Evolutionary conservation across 176 grass and related monocot species (phyloP), one percentile per base, ranked within the genome.

Genomic region (Eragrostis curvula): DNA sequence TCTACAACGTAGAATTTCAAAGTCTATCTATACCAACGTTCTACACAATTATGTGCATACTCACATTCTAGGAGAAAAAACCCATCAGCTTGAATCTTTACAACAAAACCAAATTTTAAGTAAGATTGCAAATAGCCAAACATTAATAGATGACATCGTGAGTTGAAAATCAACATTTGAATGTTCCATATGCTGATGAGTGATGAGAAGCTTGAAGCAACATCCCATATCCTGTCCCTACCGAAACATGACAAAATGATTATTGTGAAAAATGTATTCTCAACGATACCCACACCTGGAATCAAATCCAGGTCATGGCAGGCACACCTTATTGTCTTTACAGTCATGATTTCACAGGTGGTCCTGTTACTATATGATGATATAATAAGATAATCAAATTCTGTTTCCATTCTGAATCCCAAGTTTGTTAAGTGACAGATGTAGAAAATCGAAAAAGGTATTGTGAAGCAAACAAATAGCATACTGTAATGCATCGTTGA

Each of bases 371-470:
- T 47, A 39, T 74, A 32, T 29, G 15, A 66, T 73, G 44, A 36
- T 36, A 86, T 53, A 46, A 56, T 43, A 53, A 79, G 6, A 67
- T 36, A 16, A 49, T 60, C 17, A 75, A 70, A 82, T 75, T 76
- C 28, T 2, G 51, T 76, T 68, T 55, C 15, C 24, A 46, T 29
- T n/a, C 18, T 28, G 30, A 75, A 43, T 36, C 36, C 12, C 21
- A 74, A 24, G 36, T 44, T 58, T 57, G 27, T 27, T 25, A 50
- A 58, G 41, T 47, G 29, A 69, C 5, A 60, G 27, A 66, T 70
- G 17, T 81, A 44, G 27, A 52, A 67, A 46, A 12, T 49, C 5
- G 8, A 45, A 45, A 45, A 45, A 5, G 1, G 44, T 45, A 45
- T 8, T 7, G 44, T 45, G 44, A 45, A 1, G 44, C 8, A 45